A percentile compares a stretch with the other conserved stretches of the same genome.
phyloP scores from a whole-genome alignment of 331 rosid species.

The Arachis monticola region DNA sequence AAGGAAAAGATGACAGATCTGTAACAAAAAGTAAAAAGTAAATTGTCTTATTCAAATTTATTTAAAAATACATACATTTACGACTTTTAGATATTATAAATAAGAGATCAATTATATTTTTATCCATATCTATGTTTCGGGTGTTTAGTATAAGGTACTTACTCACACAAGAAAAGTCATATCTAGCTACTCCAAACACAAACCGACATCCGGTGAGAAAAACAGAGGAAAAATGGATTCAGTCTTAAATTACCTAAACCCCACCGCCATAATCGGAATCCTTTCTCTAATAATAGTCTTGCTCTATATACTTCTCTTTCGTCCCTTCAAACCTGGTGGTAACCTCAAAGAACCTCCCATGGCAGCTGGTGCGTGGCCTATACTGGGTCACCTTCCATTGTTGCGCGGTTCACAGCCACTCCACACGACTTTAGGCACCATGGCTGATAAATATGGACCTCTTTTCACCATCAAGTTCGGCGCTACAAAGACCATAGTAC shows the following conservation, averaged over 20 bases:
- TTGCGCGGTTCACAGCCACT: constrained; percentile 27
- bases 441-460: constrained; percentile 57
- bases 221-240: constrained; percentile 24
- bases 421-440: constrained; percentile 41
- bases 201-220: neutral
- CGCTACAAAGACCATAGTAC: constrained; percentile 36
- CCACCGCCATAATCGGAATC: neutral
- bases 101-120: too few relatives aligned
- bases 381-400: constrained; percentile 39
- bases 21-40: too few relatives aligned
- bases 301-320: neutral
- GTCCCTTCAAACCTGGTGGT: neutral
- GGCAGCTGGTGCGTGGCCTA: constrained; percentile 40
- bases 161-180: too few relatives aligned
- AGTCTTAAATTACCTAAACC: constrained; percentile 23
- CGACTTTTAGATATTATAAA: too few relatives aligned
- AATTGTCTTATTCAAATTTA: too few relatives aligned
- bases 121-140: too few relatives aligned
- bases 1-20: too few relatives aligned
- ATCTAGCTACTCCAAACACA: neutral
- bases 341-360: constrained; percentile 28
- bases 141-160: too few relatives aligned
- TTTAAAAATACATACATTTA: too few relatives aligned
- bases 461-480: constrained; percentile 47
- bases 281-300: constrained; percentile 25